A percentile compares a stretch with the other conserved stretches of the same genome.
These are phyloP conservation scores for Dendrobium huoshanense DNA, from an alignment of 106 monocot genomes.

Conservation along the genomic window DNA sequence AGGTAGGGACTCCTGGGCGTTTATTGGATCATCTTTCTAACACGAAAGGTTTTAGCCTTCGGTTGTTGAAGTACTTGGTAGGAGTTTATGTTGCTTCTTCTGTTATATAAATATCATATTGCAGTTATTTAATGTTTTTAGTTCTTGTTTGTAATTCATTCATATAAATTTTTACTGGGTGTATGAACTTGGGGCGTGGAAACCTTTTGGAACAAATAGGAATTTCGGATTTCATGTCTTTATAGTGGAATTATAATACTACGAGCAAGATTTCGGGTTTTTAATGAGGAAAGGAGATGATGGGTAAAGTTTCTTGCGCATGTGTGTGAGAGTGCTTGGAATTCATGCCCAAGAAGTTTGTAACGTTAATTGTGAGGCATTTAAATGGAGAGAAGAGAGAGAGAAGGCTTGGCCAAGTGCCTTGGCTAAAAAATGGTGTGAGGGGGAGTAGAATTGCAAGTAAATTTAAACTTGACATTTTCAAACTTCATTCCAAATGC, in stretches of 20 bases:
- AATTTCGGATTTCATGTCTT: no score
- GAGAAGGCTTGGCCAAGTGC: no score
- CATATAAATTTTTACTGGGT: not conserved
- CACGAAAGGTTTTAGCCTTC: conserved; percentile 94
- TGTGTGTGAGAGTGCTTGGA: no score
- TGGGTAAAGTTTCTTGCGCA: no score
- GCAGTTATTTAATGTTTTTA: not conserved
- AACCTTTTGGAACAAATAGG: not conserved
- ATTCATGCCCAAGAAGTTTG: no score
- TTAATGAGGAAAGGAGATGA: not conserved
- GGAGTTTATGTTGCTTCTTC: conserved; percentile 4
- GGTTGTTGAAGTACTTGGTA: conserved; percentile 86
- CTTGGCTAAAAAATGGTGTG: no score
- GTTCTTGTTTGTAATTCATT: not conserved
- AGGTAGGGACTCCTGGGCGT: conserved; percentile 97
- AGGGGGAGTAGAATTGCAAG: no score
- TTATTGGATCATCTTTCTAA: conserved; percentile 92
- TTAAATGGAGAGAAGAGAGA: no score
- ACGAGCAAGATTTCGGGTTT: not conserved
- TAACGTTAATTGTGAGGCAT: no score
- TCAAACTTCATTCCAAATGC: no score
- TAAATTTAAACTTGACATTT: no score
- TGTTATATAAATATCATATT: not conserved
- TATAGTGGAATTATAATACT: no score
- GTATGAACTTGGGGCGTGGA: not conserved